Conservation (phyloP, 495 filamentous ascomycete species). For the Hyaloscypha variabilis region DNA sequence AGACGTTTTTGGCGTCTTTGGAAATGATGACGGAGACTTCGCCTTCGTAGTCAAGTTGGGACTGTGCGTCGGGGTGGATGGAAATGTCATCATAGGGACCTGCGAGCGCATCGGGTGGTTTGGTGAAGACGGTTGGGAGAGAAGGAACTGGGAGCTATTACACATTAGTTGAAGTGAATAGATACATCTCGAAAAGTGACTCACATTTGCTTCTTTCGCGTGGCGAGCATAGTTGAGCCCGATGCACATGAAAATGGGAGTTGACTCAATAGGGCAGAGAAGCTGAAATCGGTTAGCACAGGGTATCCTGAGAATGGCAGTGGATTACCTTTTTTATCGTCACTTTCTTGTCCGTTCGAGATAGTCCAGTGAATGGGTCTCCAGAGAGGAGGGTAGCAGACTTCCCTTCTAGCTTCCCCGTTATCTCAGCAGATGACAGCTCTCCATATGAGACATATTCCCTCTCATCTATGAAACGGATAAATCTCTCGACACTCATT, state of each 20-base stretch:
- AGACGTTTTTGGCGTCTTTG: slow-evolving; percentile 20
- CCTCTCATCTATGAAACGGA: too few relatives aligned
- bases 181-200: slow-evolving; percentile 3
- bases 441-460: slow-evolving; percentile 27
- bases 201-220: slow-evolving; percentile 7
- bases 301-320: neutral
- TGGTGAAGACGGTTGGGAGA: slow-evolving; percentile 25
- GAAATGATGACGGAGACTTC: slow-evolving; percentile 27
- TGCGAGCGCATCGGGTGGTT: slow-evolving; percentile 25
- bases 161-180: neutral
- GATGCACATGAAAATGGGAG: slow-evolving; percentile 12
- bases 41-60: slow-evolving; percentile 29
- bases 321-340: slow-evolving; percentile 10
- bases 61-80: slow-evolving; percentile 14
- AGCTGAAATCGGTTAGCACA: neutral
- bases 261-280: neutral
- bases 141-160: slow-evolving; percentile 21
- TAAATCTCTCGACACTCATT: too few relatives aligned
- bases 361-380: slow-evolving; percentile 12
- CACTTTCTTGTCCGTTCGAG: slow-evolving; percentile 7
- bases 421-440: neutral
- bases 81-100: slow-evolving; percentile 23
- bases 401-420: slow-evolving; percentile 9
- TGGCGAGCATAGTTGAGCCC: slow-evolving; percentile 16
- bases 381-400: slow-evolving; percentile 15